Evolutionary conservation across 306 rosid genomes (phyloP).

Genomic region (Mimosa pudica): DNA sequence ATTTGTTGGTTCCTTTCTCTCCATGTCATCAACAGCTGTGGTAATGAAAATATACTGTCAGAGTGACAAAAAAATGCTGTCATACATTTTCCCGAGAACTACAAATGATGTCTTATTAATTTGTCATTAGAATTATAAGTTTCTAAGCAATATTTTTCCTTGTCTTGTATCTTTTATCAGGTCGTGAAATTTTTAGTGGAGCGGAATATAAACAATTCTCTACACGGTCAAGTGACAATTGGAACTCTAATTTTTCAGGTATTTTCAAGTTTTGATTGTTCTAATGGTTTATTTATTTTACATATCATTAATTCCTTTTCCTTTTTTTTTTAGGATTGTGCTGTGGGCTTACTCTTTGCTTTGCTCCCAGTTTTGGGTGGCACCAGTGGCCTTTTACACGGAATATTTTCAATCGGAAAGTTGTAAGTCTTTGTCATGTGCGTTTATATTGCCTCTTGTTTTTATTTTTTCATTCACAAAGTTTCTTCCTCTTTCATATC

Average conservation of each 20-base stretch:
- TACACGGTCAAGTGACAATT: conserved; percentile 94
- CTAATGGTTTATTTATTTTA: conserved; percentile 19
- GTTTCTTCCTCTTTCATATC: conserved; percentile 13
- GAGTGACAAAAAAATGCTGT: too few relatives aligned
- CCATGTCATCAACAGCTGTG: conserved; percentile 99
- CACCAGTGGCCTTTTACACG: conserved; percentile 85
- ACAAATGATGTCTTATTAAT: not conserved
- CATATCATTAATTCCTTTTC: conserved; percentile 37
- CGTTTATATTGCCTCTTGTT: conserved; percentile 30
- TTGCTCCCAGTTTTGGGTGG: conserved; percentile 99
- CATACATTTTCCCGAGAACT: conserved; percentile 26
- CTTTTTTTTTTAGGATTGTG: conserved; percentile 83
- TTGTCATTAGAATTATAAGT: conserved; percentile 14
- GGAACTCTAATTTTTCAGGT: conserved; percentile 99
- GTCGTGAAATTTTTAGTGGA: conserved; percentile 92
- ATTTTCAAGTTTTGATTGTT: conserved; percentile 34
- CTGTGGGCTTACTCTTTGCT: conserved; percentile 97
- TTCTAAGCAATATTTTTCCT: conserved; percentile 24
- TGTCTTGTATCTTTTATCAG: conserved; percentile 52
- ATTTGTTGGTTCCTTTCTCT: conserved; percentile 92
- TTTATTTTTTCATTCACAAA: conserved; percentile 10
- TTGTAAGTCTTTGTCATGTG: conserved; percentile 59
- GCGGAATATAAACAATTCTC: conserved; percentile 70
- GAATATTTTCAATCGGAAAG: conserved; percentile 90
- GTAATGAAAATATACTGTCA: conserved; percentile 41